A percentile compares a stretch with the other conserved stretches of the same genome.
These are phyloP conservation scores for Gardenia jasminoides DNA, from an alignment of 257 asterid genomes.

Conservation along the genomic window DNA sequence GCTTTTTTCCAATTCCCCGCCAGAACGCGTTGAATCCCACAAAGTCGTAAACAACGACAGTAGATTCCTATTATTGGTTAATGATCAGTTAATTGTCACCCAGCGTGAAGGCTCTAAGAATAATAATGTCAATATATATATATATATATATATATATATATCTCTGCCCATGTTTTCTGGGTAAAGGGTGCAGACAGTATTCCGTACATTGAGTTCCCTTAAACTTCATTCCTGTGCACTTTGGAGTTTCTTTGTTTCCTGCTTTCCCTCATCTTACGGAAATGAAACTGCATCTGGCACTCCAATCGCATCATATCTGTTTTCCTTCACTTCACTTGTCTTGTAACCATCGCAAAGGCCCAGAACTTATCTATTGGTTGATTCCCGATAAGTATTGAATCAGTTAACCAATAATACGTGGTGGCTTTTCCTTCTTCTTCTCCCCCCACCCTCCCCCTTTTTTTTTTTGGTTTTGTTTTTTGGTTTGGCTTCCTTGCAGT, in stretches of 20 bases:
- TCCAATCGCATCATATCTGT: constrained; percentile 3
- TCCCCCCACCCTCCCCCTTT: too few species aligned
- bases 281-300: neutral
- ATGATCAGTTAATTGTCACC: neutral
- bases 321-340: neutral
- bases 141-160: too few species aligned
- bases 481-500: too few species aligned
- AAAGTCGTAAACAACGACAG: neutral
- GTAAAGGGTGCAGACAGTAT: too few species aligned
- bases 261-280: neutral
- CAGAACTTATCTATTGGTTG: neutral
- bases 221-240: neutral
- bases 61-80: neutral
- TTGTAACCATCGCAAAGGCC: constrained; percentile 2
- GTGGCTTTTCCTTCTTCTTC: too few species aligned
- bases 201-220: neutral
- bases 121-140: too few species aligned
- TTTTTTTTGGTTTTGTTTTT: too few species aligned
- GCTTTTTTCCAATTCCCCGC: too few species aligned
- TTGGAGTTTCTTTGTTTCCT: too few species aligned
- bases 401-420: neutral
- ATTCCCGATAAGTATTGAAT: neutral
- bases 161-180: neutral
- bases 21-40: too few species aligned
- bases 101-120: neutral